phyloP scores from a whole-genome alignment of 2,329 filamentous ascomycete species.

The Hypomyces perniciosus region DNA sequence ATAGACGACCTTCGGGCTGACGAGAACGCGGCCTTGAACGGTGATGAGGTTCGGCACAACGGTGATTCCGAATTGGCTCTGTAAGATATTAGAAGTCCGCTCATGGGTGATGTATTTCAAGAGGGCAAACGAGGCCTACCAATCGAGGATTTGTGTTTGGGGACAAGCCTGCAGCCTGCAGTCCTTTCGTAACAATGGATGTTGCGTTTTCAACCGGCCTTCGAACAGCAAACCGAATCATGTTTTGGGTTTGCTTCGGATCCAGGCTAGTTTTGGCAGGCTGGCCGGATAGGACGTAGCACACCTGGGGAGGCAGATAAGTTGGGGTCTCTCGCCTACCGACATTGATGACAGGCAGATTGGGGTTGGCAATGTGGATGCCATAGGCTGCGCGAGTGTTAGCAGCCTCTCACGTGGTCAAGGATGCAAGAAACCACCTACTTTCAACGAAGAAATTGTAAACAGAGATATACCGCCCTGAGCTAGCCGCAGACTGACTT shows the following conservation, averaged over 20 bases:
- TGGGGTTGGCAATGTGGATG: constrained; percentile 28
- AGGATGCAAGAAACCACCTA: constrained; percentile 21
- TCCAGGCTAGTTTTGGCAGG: constrained; percentile 43
- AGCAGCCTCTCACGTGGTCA: not conserved
- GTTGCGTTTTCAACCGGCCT: constrained; percentile 48
- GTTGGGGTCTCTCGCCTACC: constrained; percentile 46
- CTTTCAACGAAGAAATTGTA: constrained; percentile 41
- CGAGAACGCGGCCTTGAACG: constrained; percentile 56
- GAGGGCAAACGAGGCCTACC: constrained; percentile 23
- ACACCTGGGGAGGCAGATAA: constrained; percentile 55
- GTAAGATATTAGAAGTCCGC: not conserved
- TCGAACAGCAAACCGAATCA: constrained; percentile 58
- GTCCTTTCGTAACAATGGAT: constrained; percentile 47
- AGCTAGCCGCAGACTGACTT: constrained; percentile 20
- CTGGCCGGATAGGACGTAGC: constrained; percentile 51
- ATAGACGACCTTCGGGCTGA: constrained; percentile 49
- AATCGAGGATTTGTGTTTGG: constrained; percentile 30
- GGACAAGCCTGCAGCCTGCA: constrained; percentile 42
- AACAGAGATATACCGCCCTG: constrained; percentile 43
- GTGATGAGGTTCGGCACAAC: constrained; percentile 49
- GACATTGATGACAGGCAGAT: constrained; percentile 52
- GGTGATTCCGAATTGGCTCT: constrained; percentile 47
- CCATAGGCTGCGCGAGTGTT: constrained; percentile 25
- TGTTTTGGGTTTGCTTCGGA: constrained; percentile 46
- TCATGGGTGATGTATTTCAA: not conserved